Base-by-base conservation (phyloP, 192 early-diverging fungal species). In the Mortierella alpina region DNA sequence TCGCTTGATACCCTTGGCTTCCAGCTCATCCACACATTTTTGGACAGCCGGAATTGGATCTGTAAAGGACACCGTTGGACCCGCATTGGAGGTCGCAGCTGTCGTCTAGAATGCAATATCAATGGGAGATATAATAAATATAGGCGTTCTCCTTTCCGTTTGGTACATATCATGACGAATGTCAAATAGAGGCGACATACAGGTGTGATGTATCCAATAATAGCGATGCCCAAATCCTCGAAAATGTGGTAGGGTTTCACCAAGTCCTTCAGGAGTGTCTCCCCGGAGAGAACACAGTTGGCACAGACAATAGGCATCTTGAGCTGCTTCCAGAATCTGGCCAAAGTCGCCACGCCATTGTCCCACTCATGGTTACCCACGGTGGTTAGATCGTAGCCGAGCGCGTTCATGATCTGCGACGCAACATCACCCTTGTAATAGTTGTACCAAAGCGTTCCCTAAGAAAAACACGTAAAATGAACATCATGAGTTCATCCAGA, bases 311-410 rank as follows among this genome's bases (percentile, higher is more conserved):
- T 75, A 9, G 90, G 88, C 65, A 89, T 86, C 3, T 78, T 85
- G 7, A 93, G 83, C 49, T 83, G 67, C 22, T 62, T 68, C 59
- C 87, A 70, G 70, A 87, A 88, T 1, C 46, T 53, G 40, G 71
- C 82, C 9, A 88, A 60, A 50, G 85, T 47, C 12, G 79, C 68
- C 9, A 85, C 83, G 2, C 90, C 91, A 10, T 82, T 75, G 70
- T 93, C 93, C 41, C 91, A 92, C 75, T 93, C 91, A 68, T 95
- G 91, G 75, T 90, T 90, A 7, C 61, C 51, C 52, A 65, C 63
- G 14, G 66, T 66, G 17, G 76, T 67, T 7, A 85, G 84, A 48
- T 91, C 88, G 82, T 89, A 87, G 13, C 59, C 83, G n/a, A 91
- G 81, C n/a, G 73, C 76, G 77, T 94, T 92, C 64, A 93, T 86